phyloP scores from a whole-genome alignment of 164 flowering plant genomes.

The Vitis rotundifolia region DNA sequence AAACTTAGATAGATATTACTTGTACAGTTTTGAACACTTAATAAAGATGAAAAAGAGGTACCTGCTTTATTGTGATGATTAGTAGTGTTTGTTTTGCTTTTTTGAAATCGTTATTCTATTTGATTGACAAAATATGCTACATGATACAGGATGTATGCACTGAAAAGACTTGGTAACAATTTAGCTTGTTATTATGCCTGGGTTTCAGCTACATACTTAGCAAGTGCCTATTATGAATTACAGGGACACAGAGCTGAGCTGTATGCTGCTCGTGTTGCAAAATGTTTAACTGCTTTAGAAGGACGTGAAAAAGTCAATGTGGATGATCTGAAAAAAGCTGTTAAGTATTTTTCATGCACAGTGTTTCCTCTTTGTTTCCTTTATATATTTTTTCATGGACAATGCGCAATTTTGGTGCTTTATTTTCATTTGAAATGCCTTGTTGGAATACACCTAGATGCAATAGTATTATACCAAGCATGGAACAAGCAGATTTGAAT shows the following conservation, averaged over 20 bases:
- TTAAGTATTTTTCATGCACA: slow-evolving; percentile 40
- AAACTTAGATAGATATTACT: too few relatives aligned
- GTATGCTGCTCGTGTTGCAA: slow-evolving; percentile 94
- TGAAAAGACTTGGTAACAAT: background rate
- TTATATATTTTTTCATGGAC: background rate
- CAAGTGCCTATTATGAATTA: slow-evolving; percentile 6
- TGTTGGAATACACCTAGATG: background rate
- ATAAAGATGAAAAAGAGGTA: background rate
- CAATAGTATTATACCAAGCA: background rate
- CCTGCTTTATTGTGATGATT: background rate
- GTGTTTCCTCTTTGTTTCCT: background rate
- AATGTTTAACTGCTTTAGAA: slow-evolving; percentile 89
- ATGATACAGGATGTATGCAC: background rate
- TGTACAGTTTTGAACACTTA: background rate
- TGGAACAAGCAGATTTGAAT: background rate
- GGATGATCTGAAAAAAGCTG: slow-evolving; percentile 98
- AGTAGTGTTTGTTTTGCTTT: background rate
- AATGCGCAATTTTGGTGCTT: background rate
- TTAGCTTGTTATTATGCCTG: background rate
- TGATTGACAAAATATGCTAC: background rate
- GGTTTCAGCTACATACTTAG: background rate
- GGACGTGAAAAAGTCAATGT: slow-evolving; percentile 90
- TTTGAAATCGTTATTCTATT: background rate
- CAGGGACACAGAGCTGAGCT: slow-evolving; percentile 99
- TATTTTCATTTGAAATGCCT: background rate